phyloP scores from a whole-genome alignment of 192 early-diverging fungal genomes.

The Borealophlyctis nickersoniae region DNA sequence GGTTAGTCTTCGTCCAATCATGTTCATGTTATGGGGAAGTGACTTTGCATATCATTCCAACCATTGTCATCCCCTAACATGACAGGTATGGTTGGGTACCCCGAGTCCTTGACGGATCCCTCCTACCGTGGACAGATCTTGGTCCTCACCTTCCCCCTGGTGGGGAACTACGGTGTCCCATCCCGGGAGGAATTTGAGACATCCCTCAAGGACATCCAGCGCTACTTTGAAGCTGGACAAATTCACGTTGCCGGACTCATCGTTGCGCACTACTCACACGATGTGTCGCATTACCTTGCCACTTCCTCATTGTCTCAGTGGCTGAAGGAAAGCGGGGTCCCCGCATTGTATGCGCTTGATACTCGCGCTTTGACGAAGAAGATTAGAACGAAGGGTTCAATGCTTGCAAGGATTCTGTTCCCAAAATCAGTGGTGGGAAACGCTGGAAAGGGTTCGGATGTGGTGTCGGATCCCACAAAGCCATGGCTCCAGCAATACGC shows the following conservation, averaged over 20 bases:
- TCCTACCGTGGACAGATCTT: conserved; percentile 98
- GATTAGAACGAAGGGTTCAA: conserved; percentile 85
- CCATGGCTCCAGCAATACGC: conserved; percentile 67
- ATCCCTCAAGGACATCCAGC: conserved; percentile 79
- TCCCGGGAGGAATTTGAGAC: conserved; percentile 79
- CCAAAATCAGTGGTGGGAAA: conserved; percentile 50
- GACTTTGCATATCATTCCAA: no score
- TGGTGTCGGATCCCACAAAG: not conserved
- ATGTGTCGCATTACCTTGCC: conserved; percentile 93
- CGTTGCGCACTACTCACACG: conserved; percentile 85
- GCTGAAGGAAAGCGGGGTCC: conserved; percentile 90
- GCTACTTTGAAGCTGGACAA: conserved; percentile 92
- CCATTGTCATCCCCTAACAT: no score
- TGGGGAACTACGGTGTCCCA: conserved; percentile 99
- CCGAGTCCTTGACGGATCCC: conserved; percentile 97
- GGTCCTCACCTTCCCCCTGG: conserved; percentile 93
- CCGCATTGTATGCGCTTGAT: conserved; percentile 93
- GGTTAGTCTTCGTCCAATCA: conserved; percentile 50
- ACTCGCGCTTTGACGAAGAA: conserved; percentile 96
- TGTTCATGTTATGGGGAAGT: no score
- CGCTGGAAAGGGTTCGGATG: conserved; percentile 6
- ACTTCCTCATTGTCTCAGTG: conserved; percentile 77
- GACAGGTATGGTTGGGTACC: conserved; percentile 95
- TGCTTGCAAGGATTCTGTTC: conserved; percentile 91
- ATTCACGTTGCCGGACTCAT: conserved; percentile 94